Conservation (phyloP, 2,329 filamentous ascomycete genomes). For the Ascosphaera aggregata region DNA sequence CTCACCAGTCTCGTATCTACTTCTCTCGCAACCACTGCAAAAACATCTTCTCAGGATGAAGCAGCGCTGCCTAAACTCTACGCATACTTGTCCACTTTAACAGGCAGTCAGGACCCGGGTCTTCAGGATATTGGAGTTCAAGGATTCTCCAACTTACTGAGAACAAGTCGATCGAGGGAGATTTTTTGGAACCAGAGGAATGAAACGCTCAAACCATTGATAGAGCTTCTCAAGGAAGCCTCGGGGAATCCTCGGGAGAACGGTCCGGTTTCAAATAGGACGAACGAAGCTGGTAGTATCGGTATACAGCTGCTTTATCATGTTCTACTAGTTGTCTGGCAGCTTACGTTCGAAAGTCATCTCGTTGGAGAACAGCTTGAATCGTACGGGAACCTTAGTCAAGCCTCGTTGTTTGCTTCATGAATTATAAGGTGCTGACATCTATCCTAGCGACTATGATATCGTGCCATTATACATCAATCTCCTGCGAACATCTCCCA, state of each 20-base stretch:
- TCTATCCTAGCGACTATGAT: conserved; percentile 53
- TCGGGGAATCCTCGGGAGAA: conserved; percentile 50
- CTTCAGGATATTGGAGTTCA: conserved; percentile 91
- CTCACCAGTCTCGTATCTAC: conserved; percentile 54
- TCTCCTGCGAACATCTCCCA: conserved; percentile 74
- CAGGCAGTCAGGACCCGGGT: conserved; percentile 66
- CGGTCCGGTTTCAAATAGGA: conserved; percentile 38
- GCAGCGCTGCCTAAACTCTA: conserved; percentile 63
- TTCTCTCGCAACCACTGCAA: conserved; percentile 36
- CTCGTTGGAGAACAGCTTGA: conserved; percentile 59
- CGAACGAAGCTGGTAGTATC: conserved; percentile 48
- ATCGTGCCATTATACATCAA: conserved; percentile 82
- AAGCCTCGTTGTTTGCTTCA: background rate
- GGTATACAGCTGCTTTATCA: conserved; percentile 87
- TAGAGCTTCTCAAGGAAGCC: conserved; percentile 55
- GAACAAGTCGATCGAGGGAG: conserved; percentile 47
- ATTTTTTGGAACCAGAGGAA: conserved; percentile 81
- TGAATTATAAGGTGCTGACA: conserved; percentile 8
- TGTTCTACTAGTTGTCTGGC: conserved; percentile 82
- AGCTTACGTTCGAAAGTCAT: conserved; percentile 69
- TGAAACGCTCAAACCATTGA: conserved; percentile 59
- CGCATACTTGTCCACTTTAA: conserved; percentile 62
- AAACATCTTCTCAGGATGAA: conserved; percentile 36
- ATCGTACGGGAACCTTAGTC: conserved; percentile 33
- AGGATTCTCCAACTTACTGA: conserved; percentile 65